Conservation (phyloP, 495 filamentous ascomycete species). For the Hyaloscypha finlandica region DNA sequence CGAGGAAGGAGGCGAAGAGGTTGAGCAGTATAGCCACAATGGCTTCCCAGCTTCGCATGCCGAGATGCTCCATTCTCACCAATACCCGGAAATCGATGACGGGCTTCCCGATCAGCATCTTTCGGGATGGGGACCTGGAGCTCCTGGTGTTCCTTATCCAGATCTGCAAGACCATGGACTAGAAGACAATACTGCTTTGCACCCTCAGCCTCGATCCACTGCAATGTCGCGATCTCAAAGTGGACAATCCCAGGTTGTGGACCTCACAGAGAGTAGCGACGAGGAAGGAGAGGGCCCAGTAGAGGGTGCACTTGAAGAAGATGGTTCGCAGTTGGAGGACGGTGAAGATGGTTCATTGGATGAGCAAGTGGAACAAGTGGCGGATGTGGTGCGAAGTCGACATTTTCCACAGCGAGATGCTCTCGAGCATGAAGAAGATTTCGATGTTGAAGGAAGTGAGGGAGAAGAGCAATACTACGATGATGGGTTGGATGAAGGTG, state of each 20-base stretch:
- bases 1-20: neutral
- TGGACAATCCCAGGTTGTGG: slow-evolving; percentile 17
- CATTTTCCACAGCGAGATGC: neutral
- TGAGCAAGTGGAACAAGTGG: slow-evolving; percentile 19
- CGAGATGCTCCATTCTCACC: neutral
- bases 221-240: slow-evolving; percentile 29
- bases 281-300: slow-evolving; percentile 6
- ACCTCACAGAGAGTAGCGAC: slow-evolving; percentile 39
- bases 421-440: slow-evolving; percentile 33
- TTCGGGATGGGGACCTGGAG: slow-evolving; percentile 9
- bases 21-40: neutral
- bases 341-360: neutral
- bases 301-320: slow-evolving; percentile 15
- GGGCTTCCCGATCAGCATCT: neutral
- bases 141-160: slow-evolving; percentile 13
- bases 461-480: slow-evolving; percentile 22
- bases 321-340: slow-evolving; percentile 23
- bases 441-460: slow-evolving; percentile 42
- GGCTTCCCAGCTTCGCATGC: neutral
- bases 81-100: slow-evolving; percentile 18
- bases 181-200: slow-evolving; percentile 1
- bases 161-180: slow-evolving; percentile 17
- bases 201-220: slow-evolving; percentile 11
- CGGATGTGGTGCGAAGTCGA: neutral
- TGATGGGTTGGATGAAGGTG: slow-evolving; percentile 24